Base-by-base conservation (phyloP, 768 basidiomycete species). In the Rhizopogon sp. region DNA sequence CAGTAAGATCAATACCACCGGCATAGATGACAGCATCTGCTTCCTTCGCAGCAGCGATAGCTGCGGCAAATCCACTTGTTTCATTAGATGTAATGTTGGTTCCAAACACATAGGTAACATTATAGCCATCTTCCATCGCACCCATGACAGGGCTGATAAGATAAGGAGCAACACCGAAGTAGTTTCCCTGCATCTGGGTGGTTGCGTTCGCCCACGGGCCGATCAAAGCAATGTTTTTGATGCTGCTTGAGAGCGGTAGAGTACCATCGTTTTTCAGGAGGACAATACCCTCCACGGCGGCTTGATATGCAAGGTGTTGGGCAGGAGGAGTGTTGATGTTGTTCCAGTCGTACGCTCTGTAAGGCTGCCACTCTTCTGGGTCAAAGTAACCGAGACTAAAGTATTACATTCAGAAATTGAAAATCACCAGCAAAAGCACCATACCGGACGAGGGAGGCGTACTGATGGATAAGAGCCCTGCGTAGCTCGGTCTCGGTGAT, bases 251-350 rank as follows among this genome's bases (percentile, higher is more conserved):
- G 42, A 87, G 70, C 3, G 85, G 85, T 2, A 88, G 70, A 6
- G 74, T 76, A 13, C 77, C 79, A 54, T 84, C 81, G 60, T 86
- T 88, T 72, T 87, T 86, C 14, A 87, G 70, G 6, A 87, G 71
- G 16, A 81, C 81, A 3, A 83, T 74, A 20, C 81, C 79, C 62
- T 82, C 79, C 5, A 76, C 66, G 3, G 81, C 81, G 28, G 78
- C 79, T 50, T 72, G 70, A 60, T 79, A 68, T 3, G 81, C 81
- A 13, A 84, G 72, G 16, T 71, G 61, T 56, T 79, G 79, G 1
- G 81, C 74, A 7, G 63, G 47, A 3, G 76, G 74, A 1, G 74
- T 74, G 62, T 81, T 79, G 58, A 84, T 73, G 54, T 78, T 72
- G 5, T 69, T 64, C 75, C 77, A 82, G 39, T 60, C 64, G 16